A percentile compares a stretch with the other conserved stretches of the same genome.
phyloP scores from a whole-genome alignment of 2,329 filamentous ascomycete genomes.

The Pyrenochaeta sp. region DNA sequence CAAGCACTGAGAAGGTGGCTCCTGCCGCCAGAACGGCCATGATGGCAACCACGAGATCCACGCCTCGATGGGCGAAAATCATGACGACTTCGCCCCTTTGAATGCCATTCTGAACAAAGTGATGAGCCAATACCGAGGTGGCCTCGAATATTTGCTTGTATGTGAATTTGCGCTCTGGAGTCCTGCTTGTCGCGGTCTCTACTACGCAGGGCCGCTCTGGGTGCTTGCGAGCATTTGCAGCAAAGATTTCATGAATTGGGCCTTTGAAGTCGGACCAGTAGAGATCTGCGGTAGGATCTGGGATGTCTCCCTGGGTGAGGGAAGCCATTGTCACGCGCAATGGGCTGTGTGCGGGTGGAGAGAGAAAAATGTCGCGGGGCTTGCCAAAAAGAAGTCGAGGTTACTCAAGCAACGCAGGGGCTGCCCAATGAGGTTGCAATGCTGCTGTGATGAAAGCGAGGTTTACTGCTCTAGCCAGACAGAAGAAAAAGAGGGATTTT shows the following conservation, averaged over 20 bases:
- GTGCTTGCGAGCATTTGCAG: slow-evolving; percentile 69
- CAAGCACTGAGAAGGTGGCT: slow-evolving; percentile 70
- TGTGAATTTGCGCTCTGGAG: slow-evolving; percentile 73
- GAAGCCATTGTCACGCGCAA: slow-evolving; percentile 40
- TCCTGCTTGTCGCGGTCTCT: slow-evolving; percentile 64
- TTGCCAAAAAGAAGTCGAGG: slow-evolving; percentile 4
- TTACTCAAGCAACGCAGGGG: slow-evolving; percentile 6
- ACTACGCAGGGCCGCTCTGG: slow-evolving; percentile 74
- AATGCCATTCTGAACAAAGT: slow-evolving; percentile 76
- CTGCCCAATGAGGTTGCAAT: no score
- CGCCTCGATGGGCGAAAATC: slow-evolving; percentile 85
- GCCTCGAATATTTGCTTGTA: slow-evolving; percentile 88
- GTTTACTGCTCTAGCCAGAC: no score
- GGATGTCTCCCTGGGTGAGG: slow-evolving; percentile 48
- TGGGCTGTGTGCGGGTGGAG: slow-evolving; percentile 14
- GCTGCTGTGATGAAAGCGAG: no score
- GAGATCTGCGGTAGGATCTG: slow-evolving; percentile 72
- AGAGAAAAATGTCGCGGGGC: slow-evolving; percentile 20
- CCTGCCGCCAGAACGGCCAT: slow-evolving; percentile 75
- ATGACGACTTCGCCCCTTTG: slow-evolving; percentile 87
- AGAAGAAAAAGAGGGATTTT: no score
- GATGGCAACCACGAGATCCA: slow-evolving; percentile 77
- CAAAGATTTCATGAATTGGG: slow-evolving; percentile 75
- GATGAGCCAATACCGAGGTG: slow-evolving; percentile 79
- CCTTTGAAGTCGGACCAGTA: slow-evolving; percentile 71